Evolutionary conservation across 75 land plant genomes (phyloP).

Genomic region (Ceratopteris richardii): DNA sequence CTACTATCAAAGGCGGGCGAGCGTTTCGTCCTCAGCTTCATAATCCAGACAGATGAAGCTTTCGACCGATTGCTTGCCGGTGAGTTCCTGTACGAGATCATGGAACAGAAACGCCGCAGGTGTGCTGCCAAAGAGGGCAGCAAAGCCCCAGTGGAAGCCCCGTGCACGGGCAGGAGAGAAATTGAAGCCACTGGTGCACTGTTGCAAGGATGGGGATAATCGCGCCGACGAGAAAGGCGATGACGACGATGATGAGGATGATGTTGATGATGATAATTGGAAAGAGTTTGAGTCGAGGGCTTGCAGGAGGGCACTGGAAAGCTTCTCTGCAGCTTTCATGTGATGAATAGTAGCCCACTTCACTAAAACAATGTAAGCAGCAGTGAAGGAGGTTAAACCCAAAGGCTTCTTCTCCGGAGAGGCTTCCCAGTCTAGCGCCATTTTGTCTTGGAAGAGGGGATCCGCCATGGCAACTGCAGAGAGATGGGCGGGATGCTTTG

Average conservation of each 20-base stretch:
- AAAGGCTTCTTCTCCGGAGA: background rate
- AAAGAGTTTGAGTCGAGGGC: too few species aligned
- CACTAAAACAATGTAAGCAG: background rate
- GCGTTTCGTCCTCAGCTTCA: too few species aligned
- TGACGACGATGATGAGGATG: too few species aligned
- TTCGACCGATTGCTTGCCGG: too few species aligned
- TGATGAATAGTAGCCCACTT: too few species aligned
- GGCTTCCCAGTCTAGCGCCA: constrained; percentile 8
- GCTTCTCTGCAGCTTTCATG: too few species aligned
- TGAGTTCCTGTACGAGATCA: too few species aligned
- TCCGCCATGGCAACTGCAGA: background rate
- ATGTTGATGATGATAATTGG: too few species aligned
- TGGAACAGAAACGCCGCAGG: too few species aligned
- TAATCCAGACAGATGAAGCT: too few species aligned
- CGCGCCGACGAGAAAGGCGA: background rate
- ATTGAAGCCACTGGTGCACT: background rate
- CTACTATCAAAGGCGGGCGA: too few species aligned
- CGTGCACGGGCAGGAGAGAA: constrained; percentile 6
- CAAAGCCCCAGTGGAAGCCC: constrained; percentile 8
- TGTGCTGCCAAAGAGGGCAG: background rate
- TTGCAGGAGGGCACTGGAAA: background rate
- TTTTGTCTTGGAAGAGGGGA: background rate
- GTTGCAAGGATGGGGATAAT: background rate
- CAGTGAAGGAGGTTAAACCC: background rate
- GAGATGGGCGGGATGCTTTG: background rate